Conservation (phyloP, 1,284 basidiomycete genomes). For the Dichomitus squalens region DNA sequence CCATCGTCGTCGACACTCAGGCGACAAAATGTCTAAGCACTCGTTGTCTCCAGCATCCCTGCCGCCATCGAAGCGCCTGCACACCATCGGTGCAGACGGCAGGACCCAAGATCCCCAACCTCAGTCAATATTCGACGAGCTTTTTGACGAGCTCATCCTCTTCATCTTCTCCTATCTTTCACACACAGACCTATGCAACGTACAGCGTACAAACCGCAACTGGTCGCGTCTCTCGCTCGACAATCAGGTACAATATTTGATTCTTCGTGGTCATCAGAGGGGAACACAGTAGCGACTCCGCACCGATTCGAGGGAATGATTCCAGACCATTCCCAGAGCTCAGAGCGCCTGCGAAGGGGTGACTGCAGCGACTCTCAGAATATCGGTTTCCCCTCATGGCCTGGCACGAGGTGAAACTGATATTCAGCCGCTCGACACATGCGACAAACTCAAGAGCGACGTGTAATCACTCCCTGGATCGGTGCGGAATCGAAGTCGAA, state of each 20-base stretch:
- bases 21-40: conserved; percentile 6
- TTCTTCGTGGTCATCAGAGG: no score
- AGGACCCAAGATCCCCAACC: conserved; percentile 6
- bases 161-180: conserved; percentile 72
- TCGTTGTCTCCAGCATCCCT: conserved; percentile 39
- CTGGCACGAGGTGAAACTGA: no score
- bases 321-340: no score
- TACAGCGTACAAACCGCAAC: conserved; percentile 63
- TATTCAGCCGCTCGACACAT: no score
- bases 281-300: no score
- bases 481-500: no score
- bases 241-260: conserved; percentile 49
- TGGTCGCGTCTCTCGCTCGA: conserved; percentile 67
- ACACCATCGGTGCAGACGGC: conserved; percentile 25
- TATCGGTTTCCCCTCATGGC: neutral
- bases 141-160: conserved; percentile 77
- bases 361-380: no score
- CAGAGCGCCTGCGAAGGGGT: no score
- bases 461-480: no score
- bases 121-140: conserved; percentile 47
- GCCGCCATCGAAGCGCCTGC: conserved; percentile 61
- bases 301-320: no score
- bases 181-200: conserved; percentile 64
- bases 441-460: no score
- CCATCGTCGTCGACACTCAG: no score